Evolutionary conservation across 176 grass and related monocot species (phyloP).

Genomic region (Poa pratensis): DNA sequence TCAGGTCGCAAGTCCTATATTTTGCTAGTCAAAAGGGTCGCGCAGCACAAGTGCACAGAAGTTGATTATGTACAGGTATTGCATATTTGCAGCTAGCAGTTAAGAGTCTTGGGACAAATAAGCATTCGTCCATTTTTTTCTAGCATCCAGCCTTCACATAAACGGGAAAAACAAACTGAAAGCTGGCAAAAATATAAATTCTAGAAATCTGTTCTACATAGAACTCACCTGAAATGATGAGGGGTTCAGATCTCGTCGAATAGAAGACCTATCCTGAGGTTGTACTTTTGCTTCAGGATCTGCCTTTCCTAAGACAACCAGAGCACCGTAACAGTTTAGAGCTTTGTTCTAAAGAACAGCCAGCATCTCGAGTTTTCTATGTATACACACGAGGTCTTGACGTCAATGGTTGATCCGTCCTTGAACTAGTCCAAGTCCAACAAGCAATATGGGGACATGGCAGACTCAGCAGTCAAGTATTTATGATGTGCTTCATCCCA

Average conservation of each 20-base stretch:
- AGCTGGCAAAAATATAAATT: not conserved
- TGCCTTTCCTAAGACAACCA: not conserved
- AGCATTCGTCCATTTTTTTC: not conserved
- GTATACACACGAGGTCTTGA: not conserved
- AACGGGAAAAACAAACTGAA: not conserved
- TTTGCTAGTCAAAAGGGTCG: too few relatives aligned
- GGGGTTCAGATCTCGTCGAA: not conserved
- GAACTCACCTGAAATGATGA: constrained; percentile 2
- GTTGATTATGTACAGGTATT: not conserved
- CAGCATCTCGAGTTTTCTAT: not conserved
- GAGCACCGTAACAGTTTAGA: not conserved
- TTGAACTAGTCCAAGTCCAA: not conserved
- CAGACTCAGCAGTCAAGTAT: not conserved
- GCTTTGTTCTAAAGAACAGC: not conserved
- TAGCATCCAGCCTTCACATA: not conserved
- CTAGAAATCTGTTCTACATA: not conserved
- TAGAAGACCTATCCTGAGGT: not conserved
- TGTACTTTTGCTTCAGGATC: not conserved
- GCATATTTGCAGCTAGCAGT: not conserved
- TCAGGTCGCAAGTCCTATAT: too few relatives aligned
- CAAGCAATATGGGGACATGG: not conserved
- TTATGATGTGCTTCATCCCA: not conserved
- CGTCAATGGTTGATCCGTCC: not conserved
- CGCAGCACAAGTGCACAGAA: not conserved
- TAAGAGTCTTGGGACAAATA: not conserved